A percentile compares a stretch with the other conserved stretches of the same genome.
phyloP scores from a whole-genome alignment of 2,329 filamentous ascomycete species.

The Sporothrix inflata region DNA sequence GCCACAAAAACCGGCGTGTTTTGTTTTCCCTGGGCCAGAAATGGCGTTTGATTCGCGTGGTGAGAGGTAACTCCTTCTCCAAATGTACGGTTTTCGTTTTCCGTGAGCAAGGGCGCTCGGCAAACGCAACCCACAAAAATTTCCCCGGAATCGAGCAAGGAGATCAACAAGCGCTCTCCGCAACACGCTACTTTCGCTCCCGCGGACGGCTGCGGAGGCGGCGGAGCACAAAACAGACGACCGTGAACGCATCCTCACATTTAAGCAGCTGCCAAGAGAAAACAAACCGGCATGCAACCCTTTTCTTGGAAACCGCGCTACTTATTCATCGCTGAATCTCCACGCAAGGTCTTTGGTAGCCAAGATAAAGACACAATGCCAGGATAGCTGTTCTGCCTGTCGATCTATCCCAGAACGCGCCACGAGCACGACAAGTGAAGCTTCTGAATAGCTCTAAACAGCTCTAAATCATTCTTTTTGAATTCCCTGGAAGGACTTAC shows the following conservation, averaged over 20 bases:
- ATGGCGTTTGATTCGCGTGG: not conserved
- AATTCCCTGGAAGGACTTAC: not conserved
- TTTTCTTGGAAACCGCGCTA: not conserved
- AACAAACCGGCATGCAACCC: not conserved
- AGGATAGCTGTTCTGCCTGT: not conserved
- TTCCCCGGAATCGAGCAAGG: not conserved
- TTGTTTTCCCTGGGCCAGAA: not conserved
- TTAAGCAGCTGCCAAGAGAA: not conserved
- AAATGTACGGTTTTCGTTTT: constrained; percentile 6
- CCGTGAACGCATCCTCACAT: no score
- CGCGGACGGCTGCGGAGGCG: not conserved
- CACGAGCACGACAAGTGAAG: not conserved
- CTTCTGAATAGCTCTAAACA: not conserved
- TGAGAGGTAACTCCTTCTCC: not conserved
- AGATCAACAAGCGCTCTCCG: constrained; percentile 11
- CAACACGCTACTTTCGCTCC: constrained; percentile 17
- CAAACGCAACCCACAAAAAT: not conserved
- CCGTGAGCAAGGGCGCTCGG: not conserved
- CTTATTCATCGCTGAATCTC: constrained; percentile 15
- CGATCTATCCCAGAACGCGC: not conserved
- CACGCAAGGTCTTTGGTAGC: not conserved
- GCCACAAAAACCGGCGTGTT: not conserved
- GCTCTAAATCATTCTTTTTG: not conserved
- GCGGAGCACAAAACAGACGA: not conserved
- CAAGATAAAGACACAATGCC: no score